A percentile compares a stretch with the other conserved stretches of the same genome.
phyloP scores from a whole-genome alignment of 1,139 yeast species.

The Candida mesenterica region DNA sequence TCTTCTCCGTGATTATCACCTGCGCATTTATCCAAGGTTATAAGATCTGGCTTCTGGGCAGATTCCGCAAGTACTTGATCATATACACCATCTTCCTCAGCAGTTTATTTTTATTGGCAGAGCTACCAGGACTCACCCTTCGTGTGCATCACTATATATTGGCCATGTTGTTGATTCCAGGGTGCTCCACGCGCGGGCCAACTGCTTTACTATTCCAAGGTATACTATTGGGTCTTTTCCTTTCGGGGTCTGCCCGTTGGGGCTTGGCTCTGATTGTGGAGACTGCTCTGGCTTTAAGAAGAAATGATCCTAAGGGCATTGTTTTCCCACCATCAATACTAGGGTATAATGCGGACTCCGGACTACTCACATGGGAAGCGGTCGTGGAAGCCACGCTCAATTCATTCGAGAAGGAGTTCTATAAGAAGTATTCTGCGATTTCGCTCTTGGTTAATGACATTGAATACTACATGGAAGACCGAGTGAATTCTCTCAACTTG shows the following conservation, averaged over 20 bases:
- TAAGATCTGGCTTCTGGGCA: conserved; percentile 77
- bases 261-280: conserved; percentile 89
- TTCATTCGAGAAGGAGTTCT: conserved; percentile 2
- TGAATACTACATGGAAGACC: conserved; percentile 64
- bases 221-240: conserved; percentile 70
- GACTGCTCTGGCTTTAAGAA: conserved; percentile 60
- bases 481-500: conserved; percentile 40
- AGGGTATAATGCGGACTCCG: conserved; percentile 32
- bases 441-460: conserved; percentile 75
- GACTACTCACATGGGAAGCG: conserved; percentile 35
- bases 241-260: conserved; percentile 91
- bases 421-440: conserved; percentile 37
- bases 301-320: conserved; percentile 74
- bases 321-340: conserved; percentile 56
- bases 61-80: conserved; percentile 55
- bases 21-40: conserved; percentile 75
- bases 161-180: conserved; percentile 78
- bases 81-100: conserved; percentile 51
- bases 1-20: conserved; percentile 42
- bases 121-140: conserved; percentile 67
- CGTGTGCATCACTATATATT: conserved; percentile 88
- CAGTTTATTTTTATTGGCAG: conserved; percentile 46
- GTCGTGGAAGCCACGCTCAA: conserved; percentile 6
- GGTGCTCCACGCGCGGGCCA: conserved; percentile 76
- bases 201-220: conserved; percentile 80